phyloP scores from a whole-genome alignment of 2,329 filamentous ascomycete species.

The Neofusicoccum cordaticola region DNA sequence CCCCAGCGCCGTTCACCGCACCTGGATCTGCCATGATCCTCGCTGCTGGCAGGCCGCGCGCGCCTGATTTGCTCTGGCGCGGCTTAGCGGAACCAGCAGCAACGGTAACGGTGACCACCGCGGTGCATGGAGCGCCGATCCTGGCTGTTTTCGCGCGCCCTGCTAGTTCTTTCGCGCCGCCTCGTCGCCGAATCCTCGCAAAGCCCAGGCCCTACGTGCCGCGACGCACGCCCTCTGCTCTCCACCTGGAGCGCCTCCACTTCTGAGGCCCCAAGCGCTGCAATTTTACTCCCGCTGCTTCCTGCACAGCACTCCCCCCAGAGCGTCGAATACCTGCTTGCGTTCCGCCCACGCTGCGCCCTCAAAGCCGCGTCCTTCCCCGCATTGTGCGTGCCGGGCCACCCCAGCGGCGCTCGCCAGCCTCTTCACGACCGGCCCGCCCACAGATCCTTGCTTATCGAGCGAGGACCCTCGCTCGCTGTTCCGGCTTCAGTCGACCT shows the following conservation, averaged over 20 bases:
- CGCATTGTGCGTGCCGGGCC: conserved; percentile 15
- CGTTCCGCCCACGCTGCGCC: background rate
- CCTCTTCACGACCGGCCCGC: conserved; percentile 10
- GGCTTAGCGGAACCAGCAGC: conserved; percentile 13
- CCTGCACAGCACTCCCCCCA: background rate
- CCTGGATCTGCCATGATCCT: conserved; percentile 16
- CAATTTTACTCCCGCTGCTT: conserved; percentile 8
- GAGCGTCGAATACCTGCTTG: conserved; percentile 2
- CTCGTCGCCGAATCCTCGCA: conserved; percentile 8
- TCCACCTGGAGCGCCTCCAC: conserved; percentile 16
- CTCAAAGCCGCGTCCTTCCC: conserved; percentile 5
- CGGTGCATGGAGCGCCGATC: conserved; percentile 14
- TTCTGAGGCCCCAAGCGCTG: background rate
- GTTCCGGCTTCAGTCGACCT: conserved; percentile 5
- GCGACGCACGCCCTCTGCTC: conserved; percentile 6
- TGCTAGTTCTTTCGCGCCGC: conserved; percentile 14
- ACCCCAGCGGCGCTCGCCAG: background rate
- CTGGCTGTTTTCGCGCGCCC: conserved; percentile 14
- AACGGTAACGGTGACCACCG: conserved; percentile 13
- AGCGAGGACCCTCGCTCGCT: conserved; percentile 5
- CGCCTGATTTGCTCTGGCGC: conserved; percentile 15
- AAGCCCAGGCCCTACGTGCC: conserved; percentile 18
- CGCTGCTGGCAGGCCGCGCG: conserved; percentile 9
- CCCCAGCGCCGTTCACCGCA: conserved; percentile 10
- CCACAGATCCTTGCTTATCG: conserved; percentile 10